Conservation (phyloP, 73 alveolate genomes). For the Diophrys appendiculata region DNA sequence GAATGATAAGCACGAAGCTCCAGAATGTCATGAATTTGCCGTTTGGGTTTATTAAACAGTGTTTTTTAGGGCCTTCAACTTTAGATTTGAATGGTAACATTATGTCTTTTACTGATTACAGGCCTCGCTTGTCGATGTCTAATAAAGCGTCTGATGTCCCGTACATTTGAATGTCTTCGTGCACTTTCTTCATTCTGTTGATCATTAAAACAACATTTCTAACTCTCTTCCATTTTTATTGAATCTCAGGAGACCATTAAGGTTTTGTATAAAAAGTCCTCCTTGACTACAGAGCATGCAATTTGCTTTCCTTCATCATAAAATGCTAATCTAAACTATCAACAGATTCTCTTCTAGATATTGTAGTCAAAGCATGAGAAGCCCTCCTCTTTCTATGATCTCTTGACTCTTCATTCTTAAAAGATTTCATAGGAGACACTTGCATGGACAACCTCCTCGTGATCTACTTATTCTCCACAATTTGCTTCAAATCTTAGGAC, state of each 20-base stretch:
- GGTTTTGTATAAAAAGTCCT: not conserved
- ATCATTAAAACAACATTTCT: conserved; percentile 25
- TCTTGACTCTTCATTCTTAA: no score
- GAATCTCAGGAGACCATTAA: not conserved
- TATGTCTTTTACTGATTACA: conserved; percentile 27
- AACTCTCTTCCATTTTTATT: conserved; percentile 25
- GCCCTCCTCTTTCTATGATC: no score
- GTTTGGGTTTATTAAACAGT: conserved; percentile 37
- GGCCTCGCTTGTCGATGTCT: conserved; percentile 36
- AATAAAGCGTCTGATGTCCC: conserved; percentile 45
- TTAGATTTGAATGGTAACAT: conserved; percentile 33
- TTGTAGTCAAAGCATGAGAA: no score
- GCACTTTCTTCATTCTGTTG: conserved; percentile 25
- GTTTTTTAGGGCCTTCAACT: not conserved
- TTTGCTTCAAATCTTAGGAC: no score
- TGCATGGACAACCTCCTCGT: no score
- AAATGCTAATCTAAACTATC: no score
- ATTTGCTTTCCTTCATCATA: no score
- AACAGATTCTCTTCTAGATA: no score
- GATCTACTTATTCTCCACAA: no score
- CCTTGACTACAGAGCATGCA: not conserved
- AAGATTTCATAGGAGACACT: no score
- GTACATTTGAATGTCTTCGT: conserved; percentile 14
- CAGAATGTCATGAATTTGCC: conserved; percentile 37
- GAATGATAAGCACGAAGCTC: conserved; percentile 30